Evolutionary conservation across 2,329 filamentous ascomycete genomes (phyloP).

Genomic region (Dryadomyces quercivorus): DNA sequence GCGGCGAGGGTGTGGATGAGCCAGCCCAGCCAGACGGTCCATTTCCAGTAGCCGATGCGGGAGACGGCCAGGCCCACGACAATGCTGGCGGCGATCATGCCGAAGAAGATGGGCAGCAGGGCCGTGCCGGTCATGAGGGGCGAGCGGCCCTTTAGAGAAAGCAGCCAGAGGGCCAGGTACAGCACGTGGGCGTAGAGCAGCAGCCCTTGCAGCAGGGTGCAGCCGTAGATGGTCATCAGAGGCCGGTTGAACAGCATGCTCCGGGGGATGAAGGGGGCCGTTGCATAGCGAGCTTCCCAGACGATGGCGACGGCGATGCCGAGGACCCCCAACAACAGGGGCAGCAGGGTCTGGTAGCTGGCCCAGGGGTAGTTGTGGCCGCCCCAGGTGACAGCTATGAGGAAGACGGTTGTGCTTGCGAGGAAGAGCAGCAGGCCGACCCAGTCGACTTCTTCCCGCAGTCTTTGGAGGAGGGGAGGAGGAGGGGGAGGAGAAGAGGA

Average conservation of each 20-base stretch:
- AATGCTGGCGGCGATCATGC: slow-evolving; percentile 12
- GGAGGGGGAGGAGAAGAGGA: too few species aligned
- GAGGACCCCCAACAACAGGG: slow-evolving; percentile 28
- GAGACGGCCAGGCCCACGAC: slow-evolving; percentile 11
- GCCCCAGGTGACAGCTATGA: slow-evolving; percentile 31
- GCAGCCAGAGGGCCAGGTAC: slow-evolving; percentile 23
- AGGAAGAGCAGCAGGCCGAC: slow-evolving; percentile 30
- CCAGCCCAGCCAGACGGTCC: slow-evolving; percentile 17
- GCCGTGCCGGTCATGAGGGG: slow-evolving; percentile 18
- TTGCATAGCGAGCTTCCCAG: slow-evolving; percentile 8
- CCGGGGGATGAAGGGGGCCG: slow-evolving; percentile 25
- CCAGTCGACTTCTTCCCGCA: slow-evolving; percentile 20
- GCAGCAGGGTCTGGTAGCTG: slow-evolving; percentile 23
- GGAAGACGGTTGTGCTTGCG: slow-evolving; percentile 22
- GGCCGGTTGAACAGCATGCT: slow-evolving; percentile 29
- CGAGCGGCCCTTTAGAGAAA: slow-evolving; percentile 19
- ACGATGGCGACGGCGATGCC: slow-evolving; percentile 18
- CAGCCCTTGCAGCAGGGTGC: slow-evolving; percentile 45
- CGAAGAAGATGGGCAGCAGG: slow-evolving; percentile 16
- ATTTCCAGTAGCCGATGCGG: slow-evolving; percentile 16
- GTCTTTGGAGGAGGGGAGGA: too few species aligned
- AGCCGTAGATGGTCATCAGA: slow-evolving; percentile 19
- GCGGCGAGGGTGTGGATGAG: slow-evolving; percentile 16
- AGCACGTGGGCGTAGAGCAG: slow-evolving; percentile 41
- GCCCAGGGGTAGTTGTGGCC: slow-evolving; percentile 30